Evolutionary conservation across 1,284 basidiomycete genomes (phyloP).

Genomic region (Tylopilus sp.): DNA sequence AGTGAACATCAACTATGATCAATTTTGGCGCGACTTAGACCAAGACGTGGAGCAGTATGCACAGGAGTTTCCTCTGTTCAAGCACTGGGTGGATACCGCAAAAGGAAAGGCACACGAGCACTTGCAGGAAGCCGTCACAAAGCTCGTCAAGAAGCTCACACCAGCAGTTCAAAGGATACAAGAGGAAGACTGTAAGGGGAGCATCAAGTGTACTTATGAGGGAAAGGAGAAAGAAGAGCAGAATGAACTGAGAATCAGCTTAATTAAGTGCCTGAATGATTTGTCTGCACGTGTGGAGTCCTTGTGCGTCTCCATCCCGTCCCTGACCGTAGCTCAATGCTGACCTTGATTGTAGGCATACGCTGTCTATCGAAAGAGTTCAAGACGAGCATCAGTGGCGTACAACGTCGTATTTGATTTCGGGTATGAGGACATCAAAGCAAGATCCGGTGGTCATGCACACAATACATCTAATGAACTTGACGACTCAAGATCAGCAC

Average conservation of each 20-base stretch:
- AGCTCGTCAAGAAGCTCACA: conserved; percentile 16
- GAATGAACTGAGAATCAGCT: conserved; percentile 18
- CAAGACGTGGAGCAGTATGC: conserved; percentile 3
- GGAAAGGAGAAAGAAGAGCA: conserved; percentile 26
- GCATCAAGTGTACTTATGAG: conserved; percentile 7
- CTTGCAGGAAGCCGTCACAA: conserved; percentile 13
- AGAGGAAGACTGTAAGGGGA: background rate
- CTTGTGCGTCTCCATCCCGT: conserved; percentile 27
- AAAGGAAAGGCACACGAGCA: background rate
- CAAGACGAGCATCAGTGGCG: background rate
- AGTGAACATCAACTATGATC: conserved; percentile 11
- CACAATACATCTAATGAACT: conserved; percentile 49
- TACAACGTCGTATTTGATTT: conserved; percentile 23
- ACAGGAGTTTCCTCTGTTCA: conserved; percentile 2
- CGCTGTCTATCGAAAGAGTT: conserved; percentile 19
- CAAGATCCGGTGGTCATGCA: conserved; percentile 44
- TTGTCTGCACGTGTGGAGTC: conserved; percentile 10
- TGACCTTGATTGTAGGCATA: conserved; percentile 27
- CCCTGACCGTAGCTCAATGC: background rate
- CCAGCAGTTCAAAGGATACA: conserved; percentile 18
- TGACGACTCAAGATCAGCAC: conserved; percentile 56
- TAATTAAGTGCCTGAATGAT: conserved; percentile 42
- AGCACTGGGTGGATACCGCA: conserved; percentile 2
- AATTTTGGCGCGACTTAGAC: conserved; percentile 16
- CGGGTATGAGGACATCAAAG: conserved; percentile 22